Evolutionary conservation across 352 stramenopile species (phyloP), one percentile per base, ranked within the genome.

Genomic region (Pythium pyrilobum): DNA sequence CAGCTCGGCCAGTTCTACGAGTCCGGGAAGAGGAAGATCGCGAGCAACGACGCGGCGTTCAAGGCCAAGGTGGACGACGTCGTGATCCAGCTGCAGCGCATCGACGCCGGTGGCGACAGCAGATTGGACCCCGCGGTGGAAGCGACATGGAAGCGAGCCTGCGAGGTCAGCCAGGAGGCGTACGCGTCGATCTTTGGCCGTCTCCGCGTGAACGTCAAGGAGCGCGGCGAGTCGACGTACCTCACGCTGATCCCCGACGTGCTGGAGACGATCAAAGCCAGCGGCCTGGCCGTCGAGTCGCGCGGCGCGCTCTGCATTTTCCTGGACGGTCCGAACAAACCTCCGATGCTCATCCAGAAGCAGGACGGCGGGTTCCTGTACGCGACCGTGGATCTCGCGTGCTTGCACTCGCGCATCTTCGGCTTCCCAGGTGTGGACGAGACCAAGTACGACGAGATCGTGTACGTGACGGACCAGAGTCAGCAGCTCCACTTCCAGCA

Each of bases 271-370:
- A 67, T 92, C 43, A 55, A 77, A 55, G 41, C 65, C 3, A 62
- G 44, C 16, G 78, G 81, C 0, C 41, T 90, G 7, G 75, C 75
- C 0, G 68, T 84, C 2, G 51, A 70, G 34, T 89, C 80, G 1
- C 77, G 74, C 25, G 83, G 80, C 15, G 83, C 83, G 20, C 51
- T 90, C 5, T 85, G 80, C 2, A 72, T 90, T 25, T 93, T 93
- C 46, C 62, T 91, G 9, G 75, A 90, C 31, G 80, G 80, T 0
- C 67, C 56, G 0, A 69, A 89, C 43, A 89, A 89, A 25, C 71
- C 81, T 13, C 81, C 84, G 0, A 90, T 94, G 77, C 55, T 94
- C n/a, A 71, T 94, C 31, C 77, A 80, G 34, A 94, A 92, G 61
- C 61, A 82, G 28, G 84, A 94, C 51, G 81, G 84, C 13, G 81